Evolutionary conservation across 306 rosid genomes (phyloP).

Genomic region (Acacia acuminata): DNA sequence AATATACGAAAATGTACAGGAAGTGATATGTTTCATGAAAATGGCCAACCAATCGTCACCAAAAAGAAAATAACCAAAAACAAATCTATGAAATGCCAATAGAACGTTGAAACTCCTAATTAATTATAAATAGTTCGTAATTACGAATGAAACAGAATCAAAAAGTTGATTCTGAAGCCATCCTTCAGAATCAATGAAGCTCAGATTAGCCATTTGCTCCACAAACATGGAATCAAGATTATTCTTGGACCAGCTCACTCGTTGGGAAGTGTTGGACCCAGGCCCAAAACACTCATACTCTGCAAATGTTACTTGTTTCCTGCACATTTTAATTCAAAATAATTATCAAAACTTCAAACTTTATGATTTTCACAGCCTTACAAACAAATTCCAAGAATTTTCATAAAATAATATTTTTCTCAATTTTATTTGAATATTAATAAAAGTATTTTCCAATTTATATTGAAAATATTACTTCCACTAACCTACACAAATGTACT

Average conservation of each 20-base stretch:
- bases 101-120: background rate
- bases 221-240: slow-evolving; percentile 29
- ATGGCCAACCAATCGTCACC: background rate
- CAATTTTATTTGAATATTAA: too few relatives aligned
- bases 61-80: background rate
- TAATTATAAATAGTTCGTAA: background rate
- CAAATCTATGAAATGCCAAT: background rate
- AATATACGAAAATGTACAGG: background rate
- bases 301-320: slow-evolving; percentile 51
- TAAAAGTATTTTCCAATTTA: too few relatives aligned
- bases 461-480: background rate
- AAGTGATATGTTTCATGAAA: background rate
- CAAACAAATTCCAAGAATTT: background rate
- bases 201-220: slow-evolving; percentile 27
- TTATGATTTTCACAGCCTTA: background rate
- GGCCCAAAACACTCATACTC: slow-evolving; percentile 61
- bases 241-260: slow-evolving; percentile 57
- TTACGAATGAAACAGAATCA: background rate
- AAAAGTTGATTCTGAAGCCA: slow-evolving; percentile 60
- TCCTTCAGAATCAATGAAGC: slow-evolving; percentile 51
- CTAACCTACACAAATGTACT: background rate
- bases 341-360: background rate
- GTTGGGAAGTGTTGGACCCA: slow-evolving; percentile 43
- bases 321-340: slow-evolving; percentile 9
- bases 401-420: too few relatives aligned